Percentiles rank a stretch among this genome's conserved stretches.
Conservation (phyloP, 495 filamentous ascomycete species). For the Penicillium bovifimosum region DNA sequence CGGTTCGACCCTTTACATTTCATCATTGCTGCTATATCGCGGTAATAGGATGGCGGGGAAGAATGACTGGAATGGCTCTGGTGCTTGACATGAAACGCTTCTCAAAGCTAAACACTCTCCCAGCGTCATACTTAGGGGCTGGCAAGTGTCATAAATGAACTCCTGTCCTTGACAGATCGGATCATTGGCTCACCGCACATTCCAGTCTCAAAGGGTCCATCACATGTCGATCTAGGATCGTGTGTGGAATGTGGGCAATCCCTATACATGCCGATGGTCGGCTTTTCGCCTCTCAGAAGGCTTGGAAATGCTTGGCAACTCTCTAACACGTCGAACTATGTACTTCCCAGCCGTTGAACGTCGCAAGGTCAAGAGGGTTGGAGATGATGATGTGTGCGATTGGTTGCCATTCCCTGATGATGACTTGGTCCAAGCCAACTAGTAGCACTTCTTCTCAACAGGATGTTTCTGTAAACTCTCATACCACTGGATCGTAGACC, state of each 20-base stretch:
- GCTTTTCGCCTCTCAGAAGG: constrained; percentile 11
- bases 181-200: constrained; percentile 12
- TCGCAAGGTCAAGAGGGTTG: not conserved
- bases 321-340: not conserved
- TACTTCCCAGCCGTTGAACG: not conserved
- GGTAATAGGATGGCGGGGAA: constrained; percentile 22
- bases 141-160: constrained; percentile 7
- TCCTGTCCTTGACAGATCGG: constrained; percentile 2
- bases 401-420: not conserved
- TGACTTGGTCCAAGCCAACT: not conserved
- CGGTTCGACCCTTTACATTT: not conserved
- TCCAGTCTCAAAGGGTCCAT: constrained; percentile 10
- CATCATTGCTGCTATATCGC: not conserved
- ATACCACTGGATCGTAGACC: constrained; percentile 60
- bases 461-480: constrained; percentile 58
- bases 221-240: constrained; percentile 15
- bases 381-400: not conserved
- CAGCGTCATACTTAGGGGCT: constrained; percentile 23
- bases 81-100: constrained; percentile 14
- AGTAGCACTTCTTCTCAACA: constrained; percentile 33
- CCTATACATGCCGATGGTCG: constrained; percentile 20
- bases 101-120: constrained; percentile 1
- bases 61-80: constrained; percentile 17
- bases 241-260: constrained; percentile 12
- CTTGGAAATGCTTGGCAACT: not conserved